Evolutionary conservation across 345 rosid species (phyloP).

Genomic region (Eucalyptus cladocalyx): DNA sequence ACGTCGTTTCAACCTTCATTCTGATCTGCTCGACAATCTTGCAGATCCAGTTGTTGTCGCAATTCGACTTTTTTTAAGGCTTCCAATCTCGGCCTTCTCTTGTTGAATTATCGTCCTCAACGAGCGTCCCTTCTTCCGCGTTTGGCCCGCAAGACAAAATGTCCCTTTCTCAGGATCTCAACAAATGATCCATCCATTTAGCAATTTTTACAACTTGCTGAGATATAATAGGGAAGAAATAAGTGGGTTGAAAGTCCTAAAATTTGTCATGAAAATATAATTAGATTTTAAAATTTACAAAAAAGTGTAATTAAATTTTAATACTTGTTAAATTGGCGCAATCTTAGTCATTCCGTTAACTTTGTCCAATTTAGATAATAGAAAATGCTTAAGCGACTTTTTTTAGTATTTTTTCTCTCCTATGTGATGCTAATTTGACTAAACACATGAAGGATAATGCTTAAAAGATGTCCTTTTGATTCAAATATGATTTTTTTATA

Average conservation of each 20-base stretch:
- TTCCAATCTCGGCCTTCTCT: not conserved
- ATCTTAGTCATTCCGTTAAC: not conserved
- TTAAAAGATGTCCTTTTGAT: no score
- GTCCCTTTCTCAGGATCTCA: not conserved
- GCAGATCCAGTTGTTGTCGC: not conserved
- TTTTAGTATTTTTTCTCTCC: no score
- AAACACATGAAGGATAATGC: no score
- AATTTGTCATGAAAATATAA: fast-evolving
- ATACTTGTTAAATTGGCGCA: no score
- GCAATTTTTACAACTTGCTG: not conserved
- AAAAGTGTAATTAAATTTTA: no score
- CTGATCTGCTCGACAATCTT: not conserved
- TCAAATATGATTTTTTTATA: no score
- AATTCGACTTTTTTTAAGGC: not conserved
- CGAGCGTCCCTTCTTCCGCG: not conserved
- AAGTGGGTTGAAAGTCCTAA: no score
- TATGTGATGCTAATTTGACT: no score
- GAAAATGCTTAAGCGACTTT: no score
- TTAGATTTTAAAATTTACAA: no score
- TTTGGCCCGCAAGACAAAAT: not conserved
- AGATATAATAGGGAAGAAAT: fast-evolving
- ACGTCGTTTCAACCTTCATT: fast-evolving
- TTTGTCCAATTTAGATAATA: fast-evolving
- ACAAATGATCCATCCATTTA: not conserved
- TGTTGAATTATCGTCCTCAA: not conserved